Evolutionary conservation across 192 early-diverging fungal genomes (phyloP).

Genomic region (Funneliformis mosseae): DNA sequence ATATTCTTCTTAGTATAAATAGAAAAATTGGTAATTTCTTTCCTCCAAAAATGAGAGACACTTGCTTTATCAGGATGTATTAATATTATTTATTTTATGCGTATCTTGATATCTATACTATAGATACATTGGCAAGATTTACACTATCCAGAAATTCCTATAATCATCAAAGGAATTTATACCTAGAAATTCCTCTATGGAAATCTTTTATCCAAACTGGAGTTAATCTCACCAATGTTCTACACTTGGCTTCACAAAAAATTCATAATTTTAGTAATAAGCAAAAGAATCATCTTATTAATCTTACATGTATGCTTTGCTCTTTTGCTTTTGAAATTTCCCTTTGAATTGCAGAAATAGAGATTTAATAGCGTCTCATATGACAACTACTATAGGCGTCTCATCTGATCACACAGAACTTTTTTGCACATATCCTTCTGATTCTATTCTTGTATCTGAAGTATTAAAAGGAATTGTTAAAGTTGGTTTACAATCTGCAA

Average conservation of each 20-base stretch:
- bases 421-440: slow-evolving; percentile 14
- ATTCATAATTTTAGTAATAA: slow-evolving; percentile 14
- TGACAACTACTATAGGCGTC: background rate
- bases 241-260: slow-evolving; percentile 22
- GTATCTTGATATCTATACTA: background rate
- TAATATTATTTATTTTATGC: background rate
- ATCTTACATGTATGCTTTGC: background rate
- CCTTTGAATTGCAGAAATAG: slow-evolving; percentile 1
- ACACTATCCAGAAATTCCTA: background rate
- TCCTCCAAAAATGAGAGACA: slow-evolving; percentile 3
- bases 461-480: no score
- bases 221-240: background rate
- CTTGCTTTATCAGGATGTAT: background rate
- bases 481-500: no score
- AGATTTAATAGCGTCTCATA: background rate
- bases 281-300: slow-evolving; percentile 2
- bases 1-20: slow-evolving; percentile 10
- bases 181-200: slow-evolving; percentile 8
- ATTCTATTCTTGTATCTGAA: no score
- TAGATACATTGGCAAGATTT: background rate
- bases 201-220: background rate
- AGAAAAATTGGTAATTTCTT: background rate
- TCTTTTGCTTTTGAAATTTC: background rate
- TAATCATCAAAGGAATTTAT: background rate
- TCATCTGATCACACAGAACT: slow-evolving; percentile 14